Evolutionary conservation across 2,329 filamentous ascomycete species (phyloP), one percentile per base, ranked within the genome.

Genomic region (Piedraia hortae): DNA sequence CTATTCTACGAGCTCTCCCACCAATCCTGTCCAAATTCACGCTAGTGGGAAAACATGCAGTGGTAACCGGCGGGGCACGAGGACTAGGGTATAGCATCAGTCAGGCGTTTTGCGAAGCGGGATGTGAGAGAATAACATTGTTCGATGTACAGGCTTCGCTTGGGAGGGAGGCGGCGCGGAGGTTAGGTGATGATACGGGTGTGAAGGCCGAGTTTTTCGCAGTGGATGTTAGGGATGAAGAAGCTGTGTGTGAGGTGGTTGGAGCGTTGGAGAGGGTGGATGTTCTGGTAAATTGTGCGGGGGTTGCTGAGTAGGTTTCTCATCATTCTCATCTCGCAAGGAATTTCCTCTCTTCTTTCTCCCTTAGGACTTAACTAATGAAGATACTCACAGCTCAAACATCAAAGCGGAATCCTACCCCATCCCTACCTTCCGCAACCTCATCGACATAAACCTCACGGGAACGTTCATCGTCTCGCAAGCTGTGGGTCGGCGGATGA

Each of bases 381-480:
- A n/a, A 11, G 10, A 7, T 14, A 11, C n/a, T 7, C 9, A 11
- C 32, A 58, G 54, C 44, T 77, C 70, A 42, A 78, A 78, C 56
- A 72, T 78, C 51, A 70, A 71, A 45, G 71, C 70, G 21, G 72
- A 78, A 55, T 63, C 54, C 10, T 78, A 80, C 49, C 62, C 73
- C 40, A 56, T 60, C 13, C 60, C 65, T 43, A 73, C 70, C 57
- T 80, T 75, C 58, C 66, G 69, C 21, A 63, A 64, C 25, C 59
- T 78, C 15, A 66, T 80, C 35, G 71, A 80, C 43, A 77, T 80
- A 53, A 82, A 80, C 56, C 50, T 78, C 16, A 77, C 62, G 5
- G 73, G 73, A 23, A 68, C 68, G 4, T 80, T 80, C 57, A 52
- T 78, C 31, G 66, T 74, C 53, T 57, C 68, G 10, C 69, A 77